Evolutionary conservation across 106 monocot genomes (phyloP).

Genomic region (Acorus gramineus): DNA sequence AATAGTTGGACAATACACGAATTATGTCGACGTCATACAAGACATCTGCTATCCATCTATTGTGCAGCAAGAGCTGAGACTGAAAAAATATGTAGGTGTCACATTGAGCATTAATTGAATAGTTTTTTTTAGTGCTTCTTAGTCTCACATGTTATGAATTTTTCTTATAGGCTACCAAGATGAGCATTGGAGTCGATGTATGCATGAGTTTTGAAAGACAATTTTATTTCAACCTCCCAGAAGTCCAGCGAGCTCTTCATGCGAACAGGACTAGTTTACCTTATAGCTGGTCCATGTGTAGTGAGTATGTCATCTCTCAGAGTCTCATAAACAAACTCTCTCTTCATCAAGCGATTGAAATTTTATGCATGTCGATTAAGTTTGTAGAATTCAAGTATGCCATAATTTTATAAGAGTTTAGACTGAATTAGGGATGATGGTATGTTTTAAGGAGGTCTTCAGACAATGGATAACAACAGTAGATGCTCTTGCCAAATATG

Average conservation of each 20-base stretch:
- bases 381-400: too few species aligned
- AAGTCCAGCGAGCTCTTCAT: neutral
- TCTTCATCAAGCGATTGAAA: neutral
- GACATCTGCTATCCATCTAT: constrained; percentile 92
- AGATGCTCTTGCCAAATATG: too few species aligned
- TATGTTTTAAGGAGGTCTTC: too few species aligned
- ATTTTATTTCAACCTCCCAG: neutral
- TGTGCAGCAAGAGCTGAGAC: constrained; percentile 79
- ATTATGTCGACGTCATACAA: constrained; percentile 75
- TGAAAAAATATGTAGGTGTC: constrained; percentile 47
- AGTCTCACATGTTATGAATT: neutral
- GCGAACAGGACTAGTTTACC: neutral
- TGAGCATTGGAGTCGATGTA: constrained; percentile 64
- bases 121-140: neutral
- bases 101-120: too few species aligned
- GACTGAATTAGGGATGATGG: too few species aligned
- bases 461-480: too few species aligned
- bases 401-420: too few species aligned
- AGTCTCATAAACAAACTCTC: neutral
- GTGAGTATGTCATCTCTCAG: neutral
- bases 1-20: constrained; percentile 70
- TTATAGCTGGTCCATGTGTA: constrained; percentile 3
- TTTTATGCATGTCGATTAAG: too few species aligned
- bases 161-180: constrained; percentile 52
- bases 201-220: neutral